These are phyloP conservation scores for Casuarina glauca DNA, from an alignment of 306 rosid species.

Conservation along the genomic window DNA sequence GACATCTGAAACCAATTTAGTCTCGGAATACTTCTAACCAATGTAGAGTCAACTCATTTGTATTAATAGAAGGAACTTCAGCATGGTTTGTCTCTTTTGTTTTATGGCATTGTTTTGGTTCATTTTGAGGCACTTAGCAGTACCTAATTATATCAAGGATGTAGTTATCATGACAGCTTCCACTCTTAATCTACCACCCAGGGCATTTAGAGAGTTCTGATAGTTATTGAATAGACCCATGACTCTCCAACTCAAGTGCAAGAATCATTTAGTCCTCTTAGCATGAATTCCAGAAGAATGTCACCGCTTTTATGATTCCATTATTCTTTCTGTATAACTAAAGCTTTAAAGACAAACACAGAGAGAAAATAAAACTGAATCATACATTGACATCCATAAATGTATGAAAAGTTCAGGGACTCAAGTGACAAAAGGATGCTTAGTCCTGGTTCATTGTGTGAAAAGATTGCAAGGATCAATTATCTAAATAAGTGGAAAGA, in stretches of 20 bases:
- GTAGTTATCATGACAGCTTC: not conserved
- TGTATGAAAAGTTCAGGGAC: not conserved
- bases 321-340: not conserved
- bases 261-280: not conserved
- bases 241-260: not conserved
- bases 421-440: not conserved
- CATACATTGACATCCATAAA: not conserved
- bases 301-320: not conserved
- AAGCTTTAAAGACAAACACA: not conserved
- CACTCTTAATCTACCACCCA: not conserved
- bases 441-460: slow-evolving; percentile 39
- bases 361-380: not conserved
- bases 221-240: not conserved
- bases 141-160: not conserved
- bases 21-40: not conserved
- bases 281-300: slow-evolving; percentile 1
- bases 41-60: not conserved
- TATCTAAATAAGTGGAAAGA: slow-evolving; percentile 33
- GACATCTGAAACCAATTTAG: not conserved
- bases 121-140: not conserved
- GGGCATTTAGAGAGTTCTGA: not conserved
- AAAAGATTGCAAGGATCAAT: slow-evolving; percentile 23
- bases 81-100: not conserved
- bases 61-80: not conserved
- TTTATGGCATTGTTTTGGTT: not conserved